phyloP scores from a whole-genome alignment of 1,139 yeast genomes.

The Geotrichum phurueaensis region DNA sequence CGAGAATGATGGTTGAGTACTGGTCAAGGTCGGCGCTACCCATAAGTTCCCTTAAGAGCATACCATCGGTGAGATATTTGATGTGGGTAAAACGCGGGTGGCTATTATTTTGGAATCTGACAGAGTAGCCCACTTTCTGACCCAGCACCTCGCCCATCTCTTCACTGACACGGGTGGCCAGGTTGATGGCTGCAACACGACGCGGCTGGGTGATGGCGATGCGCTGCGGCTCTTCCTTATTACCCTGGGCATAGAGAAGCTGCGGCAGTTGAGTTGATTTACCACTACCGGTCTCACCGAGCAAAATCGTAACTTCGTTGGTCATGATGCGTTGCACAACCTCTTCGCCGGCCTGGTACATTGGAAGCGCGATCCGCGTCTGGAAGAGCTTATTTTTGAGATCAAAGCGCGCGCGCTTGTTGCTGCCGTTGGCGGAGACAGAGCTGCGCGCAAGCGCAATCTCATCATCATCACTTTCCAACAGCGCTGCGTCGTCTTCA shows the following conservation, averaged over 20 bases:
- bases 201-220: constrained; percentile 96
- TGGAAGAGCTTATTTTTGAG: constrained; percentile 36
- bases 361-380: constrained; percentile 60
- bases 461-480: constrained; percentile 21
- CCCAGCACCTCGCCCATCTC: constrained; percentile 73
- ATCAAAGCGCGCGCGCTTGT: constrained; percentile 4
- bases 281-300: constrained; percentile 98
- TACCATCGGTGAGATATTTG: constrained; percentile 93
- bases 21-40: constrained; percentile 56
- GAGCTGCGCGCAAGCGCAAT: constrained; percentile 22
- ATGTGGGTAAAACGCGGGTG: constrained; percentile 51
- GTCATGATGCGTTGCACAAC: constrained; percentile 50
- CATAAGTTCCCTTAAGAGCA: constrained; percentile 89
- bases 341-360: constrained; percentile 62
- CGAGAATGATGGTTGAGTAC: constrained; percentile 77
- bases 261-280: constrained; percentile 95
- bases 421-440: background rate
- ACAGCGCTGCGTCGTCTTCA: constrained; percentile 32
- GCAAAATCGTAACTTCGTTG: constrained; percentile 68
- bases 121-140: constrained; percentile 83
- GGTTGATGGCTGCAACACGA: constrained; percentile 92
- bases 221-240: constrained; percentile 36
- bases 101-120: constrained; percentile 65
- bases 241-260: constrained; percentile 40
- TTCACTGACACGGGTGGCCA: constrained; percentile 88